A percentile compares a stretch with the other conserved stretches of the same genome.
Evolutionary conservation across 2,329 filamentous ascomycete species (phyloP).

Genomic region (Sporothrix curviconia): DNA sequence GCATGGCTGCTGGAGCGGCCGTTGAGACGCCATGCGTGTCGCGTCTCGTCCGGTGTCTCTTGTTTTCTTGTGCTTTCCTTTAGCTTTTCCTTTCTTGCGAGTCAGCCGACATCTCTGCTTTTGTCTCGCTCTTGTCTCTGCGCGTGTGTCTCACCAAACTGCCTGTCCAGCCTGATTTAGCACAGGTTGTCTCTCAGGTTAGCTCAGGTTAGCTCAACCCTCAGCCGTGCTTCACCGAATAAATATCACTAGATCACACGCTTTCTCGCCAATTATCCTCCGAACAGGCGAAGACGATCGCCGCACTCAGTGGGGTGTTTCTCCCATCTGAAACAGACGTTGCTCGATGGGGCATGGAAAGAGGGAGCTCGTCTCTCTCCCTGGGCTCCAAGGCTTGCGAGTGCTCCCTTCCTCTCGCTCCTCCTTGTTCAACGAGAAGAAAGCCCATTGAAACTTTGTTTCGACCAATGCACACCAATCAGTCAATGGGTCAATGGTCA

Average conservation of each 20-base stretch:
- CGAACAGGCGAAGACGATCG: slow-evolving; percentile 3
- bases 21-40: slow-evolving; percentile 2
- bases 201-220: not conserved
- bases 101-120: not conserved
- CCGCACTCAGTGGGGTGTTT: not conserved
- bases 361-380: slow-evolving; percentile 1
- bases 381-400: not conserved
- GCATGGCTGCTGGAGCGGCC: not conserved
- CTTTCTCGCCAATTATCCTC: not conserved
- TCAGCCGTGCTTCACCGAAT: not conserved
- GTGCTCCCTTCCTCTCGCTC: too few relatives aligned
- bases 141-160: not conserved
- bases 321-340: slow-evolving; percentile 5
- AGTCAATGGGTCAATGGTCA: not conserved
- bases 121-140: not conserved
- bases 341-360: not conserved
- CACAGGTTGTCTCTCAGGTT: not conserved
- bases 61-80: not conserved
- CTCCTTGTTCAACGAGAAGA: too few relatives aligned
- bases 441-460: slow-evolving; percentile 13
- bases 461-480: not conserved
- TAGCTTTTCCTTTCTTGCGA: not conserved
- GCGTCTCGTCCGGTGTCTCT: not conserved
- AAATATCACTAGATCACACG: not conserved
- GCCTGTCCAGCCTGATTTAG: not conserved